Evolutionary conservation across 139 green algal genomes (phyloP), one percentile per base, ranked within the genome.

Genomic region (Coccomyxa sp.): DNA sequence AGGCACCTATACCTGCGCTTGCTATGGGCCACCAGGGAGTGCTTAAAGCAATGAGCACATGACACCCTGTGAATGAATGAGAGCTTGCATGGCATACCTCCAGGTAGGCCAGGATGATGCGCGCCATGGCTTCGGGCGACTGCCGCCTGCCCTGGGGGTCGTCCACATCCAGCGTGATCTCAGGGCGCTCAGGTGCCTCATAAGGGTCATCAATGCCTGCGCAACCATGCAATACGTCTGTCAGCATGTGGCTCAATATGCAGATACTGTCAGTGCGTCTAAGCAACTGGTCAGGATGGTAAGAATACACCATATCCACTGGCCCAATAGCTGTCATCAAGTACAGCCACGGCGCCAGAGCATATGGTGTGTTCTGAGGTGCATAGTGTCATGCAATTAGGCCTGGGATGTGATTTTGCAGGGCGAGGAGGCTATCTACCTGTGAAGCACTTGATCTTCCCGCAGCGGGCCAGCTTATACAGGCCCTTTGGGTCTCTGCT

Each of bases 141-240:
- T 78, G 64, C 81, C 90, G 86, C 36, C 88, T 83, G 70, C 91
- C 92, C 4, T 84, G 55, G 0, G 68, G 74, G n/a, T 92, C 90
- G 40, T 83, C 77, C 7, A 90, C 91, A 55, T 97, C 83, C 12
- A 98, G 50, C 9, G 91, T 87, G 1, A 97, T 74, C 88, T 98
- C 95, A 6, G 95, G 82, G 31, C 82, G 83, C 12, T 83, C 36
- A 0, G 95, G 95, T 85, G 96, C 91, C 84, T 99, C 94, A 78
- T 98, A 98, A 7, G 94, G 94, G 75, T 96, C 93, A 77, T 97
- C 93, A 73, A 98, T 97, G 76, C 94, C 91, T n/a, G n/a, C n/a
- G n/a, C n/a, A n/a, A n/a, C n/a, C n/a, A n/a, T n/a, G n/a, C n/a
- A n/a, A n/a, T n/a, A n/a, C n/a, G n/a, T n/a, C n/a, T n/a, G n/a